phyloP scores from a whole-genome alignment of 2,329 filamentous ascomycete species.

The Pyrenophora teres region DNA sequence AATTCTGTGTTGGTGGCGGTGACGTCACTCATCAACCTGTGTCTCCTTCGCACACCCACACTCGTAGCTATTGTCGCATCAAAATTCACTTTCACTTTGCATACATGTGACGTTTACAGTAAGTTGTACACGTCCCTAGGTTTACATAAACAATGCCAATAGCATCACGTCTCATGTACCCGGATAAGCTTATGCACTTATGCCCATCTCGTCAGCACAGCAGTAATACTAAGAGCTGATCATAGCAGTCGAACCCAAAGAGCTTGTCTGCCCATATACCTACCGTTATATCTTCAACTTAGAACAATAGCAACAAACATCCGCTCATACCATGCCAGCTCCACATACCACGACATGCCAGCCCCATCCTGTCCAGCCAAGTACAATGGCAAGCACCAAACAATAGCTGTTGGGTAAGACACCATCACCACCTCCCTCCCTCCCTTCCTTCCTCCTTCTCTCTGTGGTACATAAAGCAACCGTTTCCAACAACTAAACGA shows the following conservation, averaged over 20 bases:
- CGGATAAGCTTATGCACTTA: too few relatives aligned
- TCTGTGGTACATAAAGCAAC: background rate
- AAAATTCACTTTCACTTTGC: background rate
- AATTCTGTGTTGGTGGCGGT: background rate
- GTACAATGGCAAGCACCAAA: constrained; percentile 1
- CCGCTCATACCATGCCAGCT: background rate
- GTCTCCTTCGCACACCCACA: too few relatives aligned
- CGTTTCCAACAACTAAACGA: background rate
- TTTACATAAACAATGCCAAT: too few relatives aligned
- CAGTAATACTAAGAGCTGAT: too few relatives aligned
- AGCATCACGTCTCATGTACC: too few relatives aligned
- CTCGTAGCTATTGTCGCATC: background rate
- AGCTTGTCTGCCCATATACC: too few relatives aligned
- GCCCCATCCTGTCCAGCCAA: background rate
- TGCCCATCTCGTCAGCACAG: too few relatives aligned
- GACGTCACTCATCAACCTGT: background rate
- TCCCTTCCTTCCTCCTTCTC: background rate
- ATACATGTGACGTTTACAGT: background rate
- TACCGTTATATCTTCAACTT: too few relatives aligned
- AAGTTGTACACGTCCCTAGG: too few relatives aligned
- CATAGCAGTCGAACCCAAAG: too few relatives aligned
- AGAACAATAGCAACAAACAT: background rate
- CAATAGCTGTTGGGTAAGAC: background rate
- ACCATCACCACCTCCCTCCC: too few relatives aligned
- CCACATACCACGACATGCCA: background rate